Percentiles rank a stretch among this genome's conserved stretches.
phyloP scores from a whole-genome alignment of 192 early-diverging fungal species.

The Podila epigama region DNA sequence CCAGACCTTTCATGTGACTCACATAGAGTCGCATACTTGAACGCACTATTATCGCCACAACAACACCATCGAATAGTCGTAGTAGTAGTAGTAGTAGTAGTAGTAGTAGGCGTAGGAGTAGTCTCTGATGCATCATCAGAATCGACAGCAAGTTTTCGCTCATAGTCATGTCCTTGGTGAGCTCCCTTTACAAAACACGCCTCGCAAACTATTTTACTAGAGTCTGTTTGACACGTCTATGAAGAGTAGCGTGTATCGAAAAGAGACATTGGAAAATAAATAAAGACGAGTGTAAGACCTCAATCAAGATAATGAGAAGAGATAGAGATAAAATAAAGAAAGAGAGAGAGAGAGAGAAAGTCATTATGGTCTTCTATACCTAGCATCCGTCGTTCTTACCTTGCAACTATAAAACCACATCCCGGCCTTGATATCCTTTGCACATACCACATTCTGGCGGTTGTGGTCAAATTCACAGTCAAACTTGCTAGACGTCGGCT shows the following conservation, averaged over 20 bases:
- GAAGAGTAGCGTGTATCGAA: neutral
- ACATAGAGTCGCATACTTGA: conserved; percentile 37
- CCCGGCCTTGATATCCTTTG: conserved; percentile 25
- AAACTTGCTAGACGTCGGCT: too few species aligned
- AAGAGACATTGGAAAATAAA: too few species aligned
- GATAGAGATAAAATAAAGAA: neutral
- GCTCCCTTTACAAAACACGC: conserved; percentile 34
- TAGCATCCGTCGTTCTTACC: neutral
- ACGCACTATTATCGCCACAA: conserved; percentile 44
- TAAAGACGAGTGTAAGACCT: too few species aligned
- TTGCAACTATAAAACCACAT: conserved; percentile 29
- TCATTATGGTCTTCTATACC: neutral
- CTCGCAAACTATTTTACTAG: conserved; percentile 21
- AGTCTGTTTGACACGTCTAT: conserved; percentile 35
- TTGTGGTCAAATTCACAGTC: conserved; percentile 30
- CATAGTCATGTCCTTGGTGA: conserved; percentile 18
- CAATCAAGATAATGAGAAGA: too few species aligned
- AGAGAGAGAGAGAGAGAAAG: neutral
- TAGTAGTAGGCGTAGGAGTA: neutral
- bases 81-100: neutral
- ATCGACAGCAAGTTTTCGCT: conserved; percentile 2
- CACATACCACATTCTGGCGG: conserved; percentile 33
- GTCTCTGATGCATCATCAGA: neutral
- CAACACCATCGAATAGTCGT: conserved; percentile 17
- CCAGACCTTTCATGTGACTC: conserved; percentile 31